phyloP scores from a whole-genome alignment of 2,329 filamentous ascomycete genomes.

The Colletotrichum chrysophilum region DNA sequence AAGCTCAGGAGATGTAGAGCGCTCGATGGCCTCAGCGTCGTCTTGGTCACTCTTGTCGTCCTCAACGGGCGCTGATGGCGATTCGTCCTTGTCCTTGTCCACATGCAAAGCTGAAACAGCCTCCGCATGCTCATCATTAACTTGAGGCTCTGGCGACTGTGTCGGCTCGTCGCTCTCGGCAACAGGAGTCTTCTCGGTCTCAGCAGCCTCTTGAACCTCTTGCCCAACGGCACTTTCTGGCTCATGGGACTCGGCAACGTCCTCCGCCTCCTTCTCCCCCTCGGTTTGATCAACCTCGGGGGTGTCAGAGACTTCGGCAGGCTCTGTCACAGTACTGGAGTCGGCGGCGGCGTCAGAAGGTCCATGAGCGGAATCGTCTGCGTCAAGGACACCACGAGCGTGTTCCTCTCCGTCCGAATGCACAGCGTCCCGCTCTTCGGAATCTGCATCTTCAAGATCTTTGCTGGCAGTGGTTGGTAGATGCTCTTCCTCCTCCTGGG shows the following conservation, averaged over 20 bases:
- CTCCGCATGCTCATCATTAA: background rate
- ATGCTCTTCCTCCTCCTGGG: slow-evolving; percentile 4
- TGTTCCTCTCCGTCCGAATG: slow-evolving; percentile 10
- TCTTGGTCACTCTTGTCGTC: background rate
- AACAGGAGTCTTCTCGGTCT: background rate
- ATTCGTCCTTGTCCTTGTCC: background rate
- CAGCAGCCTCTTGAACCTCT: background rate
- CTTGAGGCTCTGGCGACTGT: background rate
- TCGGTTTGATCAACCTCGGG: background rate
- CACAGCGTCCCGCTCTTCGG: slow-evolving; percentile 2
- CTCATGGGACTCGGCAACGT: background rate
- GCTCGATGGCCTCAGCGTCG: background rate
- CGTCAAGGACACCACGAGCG: slow-evolving; percentile 9
- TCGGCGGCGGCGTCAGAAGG: slow-evolving; percentile 5
- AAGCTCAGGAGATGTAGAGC: background rate
- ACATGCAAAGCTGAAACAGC: background rate
- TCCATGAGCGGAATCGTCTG: slow-evolving; percentile 11
- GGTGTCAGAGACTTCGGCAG: background rate
- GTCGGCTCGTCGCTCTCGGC: background rate
- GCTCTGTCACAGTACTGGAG: background rate
- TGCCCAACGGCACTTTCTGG: fast-evolving
- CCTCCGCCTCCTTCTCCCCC: background rate
- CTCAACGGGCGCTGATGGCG: background rate
- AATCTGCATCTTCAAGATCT: slow-evolving; percentile 17
- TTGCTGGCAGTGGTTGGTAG: slow-evolving; percentile 12